These are phyloP conservation scores for Sphagnum tenellum DNA, from an alignment of 225 moss, liverwort and hornwort genomes.

Conservation along the genomic window DNA sequence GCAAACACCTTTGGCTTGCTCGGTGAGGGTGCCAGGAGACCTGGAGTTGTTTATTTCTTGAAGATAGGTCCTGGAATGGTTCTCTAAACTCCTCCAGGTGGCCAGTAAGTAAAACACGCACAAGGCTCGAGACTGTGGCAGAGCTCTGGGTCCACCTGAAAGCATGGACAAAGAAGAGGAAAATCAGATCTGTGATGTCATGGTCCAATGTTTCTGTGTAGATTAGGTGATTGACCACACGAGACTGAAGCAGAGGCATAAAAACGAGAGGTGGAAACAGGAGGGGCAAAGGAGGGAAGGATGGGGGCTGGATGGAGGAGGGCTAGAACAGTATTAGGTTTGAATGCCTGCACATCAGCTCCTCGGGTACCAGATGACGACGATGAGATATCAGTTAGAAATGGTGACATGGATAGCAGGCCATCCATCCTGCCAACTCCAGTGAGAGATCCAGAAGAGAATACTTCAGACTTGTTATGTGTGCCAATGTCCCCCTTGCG, in stretches of 20 bases:
- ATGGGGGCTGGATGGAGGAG: slow-evolving; percentile 34
- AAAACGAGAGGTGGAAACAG: not conserved
- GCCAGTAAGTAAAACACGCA: too few relatives aligned
- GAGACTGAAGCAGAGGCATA: not conserved
- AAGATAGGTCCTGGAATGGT: too few relatives aligned
- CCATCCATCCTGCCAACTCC: not conserved
- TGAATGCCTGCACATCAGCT: slow-evolving; percentile 18
- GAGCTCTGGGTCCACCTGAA: too few relatives aligned
- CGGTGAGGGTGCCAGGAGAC: too few relatives aligned
- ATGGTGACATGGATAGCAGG: not conserved
- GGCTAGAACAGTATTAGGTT: slow-evolving; percentile 18
- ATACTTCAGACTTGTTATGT: slow-evolving; percentile 2
- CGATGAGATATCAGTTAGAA: slow-evolving; percentile 1
- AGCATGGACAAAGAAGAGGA: too few relatives aligned
- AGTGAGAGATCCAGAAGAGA: slow-evolving; percentile 1
- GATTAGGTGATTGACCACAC: not conserved
- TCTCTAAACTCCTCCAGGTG: too few relatives aligned
- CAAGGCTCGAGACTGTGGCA: too few relatives aligned
- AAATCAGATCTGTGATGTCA: too few relatives aligned
- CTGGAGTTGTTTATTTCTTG: too few relatives aligned
- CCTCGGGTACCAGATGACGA: slow-evolving; percentile 13
- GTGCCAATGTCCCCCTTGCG: slow-evolving; percentile 1
- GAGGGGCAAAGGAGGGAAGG: not conserved
- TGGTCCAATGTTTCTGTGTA: too few relatives aligned
- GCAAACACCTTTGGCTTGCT: too few relatives aligned